Percentiles rank a stretch among this genome's conserved stretches.
Evolutionary conservation across 2,329 filamentous ascomycete genomes (phyloP).

Genomic region (Lachnellula subtilissima): DNA sequence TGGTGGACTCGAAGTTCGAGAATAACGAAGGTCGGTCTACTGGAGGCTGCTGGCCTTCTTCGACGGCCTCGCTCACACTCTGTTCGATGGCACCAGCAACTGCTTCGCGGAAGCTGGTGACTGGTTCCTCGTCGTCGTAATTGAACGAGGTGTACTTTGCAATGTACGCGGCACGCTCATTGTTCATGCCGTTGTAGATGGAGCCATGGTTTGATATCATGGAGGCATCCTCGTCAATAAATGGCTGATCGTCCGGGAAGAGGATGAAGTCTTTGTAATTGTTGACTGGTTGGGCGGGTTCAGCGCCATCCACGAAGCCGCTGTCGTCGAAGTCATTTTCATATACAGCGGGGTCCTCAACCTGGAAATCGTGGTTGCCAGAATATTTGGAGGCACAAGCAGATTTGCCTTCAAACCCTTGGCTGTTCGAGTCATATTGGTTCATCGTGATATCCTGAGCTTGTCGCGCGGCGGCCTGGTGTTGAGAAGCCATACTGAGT

Average conservation of each 20-base stretch:
- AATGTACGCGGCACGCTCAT: constrained; percentile 1
- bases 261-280: constrained; percentile 16
- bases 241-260: constrained; percentile 3
- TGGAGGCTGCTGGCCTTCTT: background rate
- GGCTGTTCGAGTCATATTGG: background rate
- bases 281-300: background rate
- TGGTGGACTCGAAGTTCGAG: background rate
- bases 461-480: background rate
- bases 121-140: background rate
- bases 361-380: background rate
- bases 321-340: constrained; percentile 10
- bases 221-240: constrained; percentile 5
- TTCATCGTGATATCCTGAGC: constrained; percentile 4
- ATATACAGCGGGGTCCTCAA: background rate
- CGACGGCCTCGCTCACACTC: background rate
- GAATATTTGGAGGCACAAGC: background rate
- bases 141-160: background rate
- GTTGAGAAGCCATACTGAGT: constrained; percentile 9
- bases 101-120: background rate
- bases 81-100: background rate
- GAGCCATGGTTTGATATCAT: constrained; percentile 2
- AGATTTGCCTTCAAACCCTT: background rate
- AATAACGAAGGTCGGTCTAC: background rate
- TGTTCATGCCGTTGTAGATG: constrained; percentile 5
- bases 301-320: constrained; percentile 8